Conservation (phyloP, 2,329 filamentous ascomycete genomes). For the Microcyclospora tardicrescens region DNA sequence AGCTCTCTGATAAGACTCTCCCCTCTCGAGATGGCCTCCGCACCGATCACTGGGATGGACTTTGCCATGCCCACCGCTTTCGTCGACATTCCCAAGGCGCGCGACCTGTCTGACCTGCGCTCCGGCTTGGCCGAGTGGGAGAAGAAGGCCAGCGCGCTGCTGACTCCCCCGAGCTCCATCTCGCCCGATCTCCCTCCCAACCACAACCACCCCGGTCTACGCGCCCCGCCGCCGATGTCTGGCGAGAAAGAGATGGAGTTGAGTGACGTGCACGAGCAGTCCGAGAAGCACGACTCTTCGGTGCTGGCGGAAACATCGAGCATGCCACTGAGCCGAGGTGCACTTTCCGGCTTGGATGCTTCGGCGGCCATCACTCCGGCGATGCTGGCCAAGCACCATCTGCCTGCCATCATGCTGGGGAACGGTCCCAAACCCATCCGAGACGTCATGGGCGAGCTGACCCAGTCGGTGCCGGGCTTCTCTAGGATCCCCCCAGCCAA, state of each 20-base stretch:
- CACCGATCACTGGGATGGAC: conserved; percentile 21
- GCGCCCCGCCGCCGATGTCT: conserved; percentile 33
- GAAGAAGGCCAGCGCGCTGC: conserved; percentile 42
- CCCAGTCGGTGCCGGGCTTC: conserved; percentile 85
- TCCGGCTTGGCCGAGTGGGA: conserved; percentile 17
- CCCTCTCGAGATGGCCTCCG: conserved; percentile 18
- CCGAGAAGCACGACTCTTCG: conserved; percentile 11
- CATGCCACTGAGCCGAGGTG: conserved; percentile 35
- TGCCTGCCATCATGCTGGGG: conserved; percentile 78
- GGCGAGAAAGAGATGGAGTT: conserved; percentile 60
- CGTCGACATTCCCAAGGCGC: conserved; percentile 17
- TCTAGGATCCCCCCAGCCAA: conserved; percentile 78
- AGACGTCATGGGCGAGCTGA: conserved; percentile 89
- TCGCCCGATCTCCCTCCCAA: conserved; percentile 77
- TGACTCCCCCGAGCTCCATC: conserved; percentile 90
- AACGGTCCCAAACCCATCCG: conserved; percentile 89
- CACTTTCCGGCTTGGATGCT: conserved; percentile 50
- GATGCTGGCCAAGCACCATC: conserved; percentile 77
- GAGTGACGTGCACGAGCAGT: conserved; percentile 27
- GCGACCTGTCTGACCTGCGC: conserved; percentile 11
- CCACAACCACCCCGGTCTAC: conserved; percentile 49
- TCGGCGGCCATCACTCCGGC: conserved; percentile 70
- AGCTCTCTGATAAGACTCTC: conserved; percentile 16
- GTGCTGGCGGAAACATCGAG: conserved; percentile 11
- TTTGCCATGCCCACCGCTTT: conserved; percentile 19